Evolutionary conservation across 805 yeast genomes (phyloP).

Genomic region (Metahyphopichia silvanorum): DNA sequence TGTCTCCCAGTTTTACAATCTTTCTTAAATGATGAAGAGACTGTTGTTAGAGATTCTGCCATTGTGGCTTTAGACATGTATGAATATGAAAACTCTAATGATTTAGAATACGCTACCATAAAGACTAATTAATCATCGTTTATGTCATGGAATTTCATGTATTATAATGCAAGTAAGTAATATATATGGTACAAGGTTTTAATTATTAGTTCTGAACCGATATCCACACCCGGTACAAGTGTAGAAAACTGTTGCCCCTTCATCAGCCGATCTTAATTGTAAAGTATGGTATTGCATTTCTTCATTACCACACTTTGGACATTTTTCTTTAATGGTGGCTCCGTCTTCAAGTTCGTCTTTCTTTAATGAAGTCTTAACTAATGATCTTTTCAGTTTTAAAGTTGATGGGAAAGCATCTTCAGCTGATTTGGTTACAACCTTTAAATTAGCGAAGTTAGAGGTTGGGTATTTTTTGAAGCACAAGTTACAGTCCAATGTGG

Average conservation of each 20-base stretch:
- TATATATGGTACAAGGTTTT: too few species aligned
- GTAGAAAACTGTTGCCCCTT: conserved; percentile 98
- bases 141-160: not conserved
- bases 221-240: conserved; percentile 93
- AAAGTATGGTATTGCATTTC: conserved; percentile 98
- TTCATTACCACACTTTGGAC: conserved; percentile 98
- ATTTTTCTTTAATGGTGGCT: conserved; percentile 93
- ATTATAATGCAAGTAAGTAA: too few species aligned
- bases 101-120: conserved; percentile 67
- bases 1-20: conserved; percentile 83
- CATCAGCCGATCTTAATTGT: conserved; percentile 97
- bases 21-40: conserved; percentile 76
- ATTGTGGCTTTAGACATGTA: conserved; percentile 97
- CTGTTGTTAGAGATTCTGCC: conserved; percentile 94
- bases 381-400: conserved; percentile 75
- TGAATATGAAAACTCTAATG: conserved; percentile 85
- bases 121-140: conserved; percentile 9
- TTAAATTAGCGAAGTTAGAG: conserved; percentile 65
- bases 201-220: conserved; percentile 92
- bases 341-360: conserved; percentile 86
- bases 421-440: conserved; percentile 83
- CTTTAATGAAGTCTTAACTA: conserved; percentile 81
- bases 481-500: conserved; percentile 53
- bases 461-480: conserved; percentile 44
- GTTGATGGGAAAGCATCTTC: conserved; percentile 93